These are phyloP conservation scores for Clavariopsis aquatica DNA, from an alignment of 495 filamentous ascomycete genomes.

Conservation along the genomic window DNA sequence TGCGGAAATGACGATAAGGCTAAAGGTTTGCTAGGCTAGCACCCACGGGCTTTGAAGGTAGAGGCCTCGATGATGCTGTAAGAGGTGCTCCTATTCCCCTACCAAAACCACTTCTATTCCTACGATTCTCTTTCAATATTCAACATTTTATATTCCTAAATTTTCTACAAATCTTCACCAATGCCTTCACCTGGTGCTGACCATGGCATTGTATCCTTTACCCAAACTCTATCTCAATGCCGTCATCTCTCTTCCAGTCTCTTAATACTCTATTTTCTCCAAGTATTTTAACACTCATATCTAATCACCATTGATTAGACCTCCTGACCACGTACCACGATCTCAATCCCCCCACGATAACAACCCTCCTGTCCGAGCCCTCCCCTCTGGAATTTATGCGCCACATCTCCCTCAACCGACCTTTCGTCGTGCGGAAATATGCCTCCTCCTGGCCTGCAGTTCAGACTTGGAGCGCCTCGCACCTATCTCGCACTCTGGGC, in stretches of 20 bases:
- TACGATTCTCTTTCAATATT: background rate
- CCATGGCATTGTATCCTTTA: no score
- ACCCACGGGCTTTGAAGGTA: conserved; percentile 16
- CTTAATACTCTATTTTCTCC: no score
- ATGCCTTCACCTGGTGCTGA: no score
- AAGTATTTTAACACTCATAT: no score
- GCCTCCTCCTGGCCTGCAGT: conserved; percentile 60
- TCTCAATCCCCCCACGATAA: conserved; percentile 59
- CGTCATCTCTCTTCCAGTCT: no score
- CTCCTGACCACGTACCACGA: conserved; percentile 67
- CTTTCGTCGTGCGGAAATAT: conserved; percentile 65
- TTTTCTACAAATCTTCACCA: no score
- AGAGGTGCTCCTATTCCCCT: conserved; percentile 32
- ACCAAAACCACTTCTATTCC: background rate
- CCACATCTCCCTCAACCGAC: conserved; percentile 65
- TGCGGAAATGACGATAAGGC: background rate
- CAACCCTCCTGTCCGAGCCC: conserved; percentile 61
- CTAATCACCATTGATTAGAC: conserved; percentile 38
- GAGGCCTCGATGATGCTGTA: conserved; percentile 33
- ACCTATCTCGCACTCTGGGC: conserved; percentile 55
- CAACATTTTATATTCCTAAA: no score
- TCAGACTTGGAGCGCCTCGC: conserved; percentile 59
- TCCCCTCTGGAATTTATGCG: conserved; percentile 73
- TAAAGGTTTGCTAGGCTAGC: conserved; percentile 13
- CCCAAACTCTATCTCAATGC: no score